Base-by-base conservation (phyloP, 306 rosid genomes). In the Trifolium subterraneum region DNA sequence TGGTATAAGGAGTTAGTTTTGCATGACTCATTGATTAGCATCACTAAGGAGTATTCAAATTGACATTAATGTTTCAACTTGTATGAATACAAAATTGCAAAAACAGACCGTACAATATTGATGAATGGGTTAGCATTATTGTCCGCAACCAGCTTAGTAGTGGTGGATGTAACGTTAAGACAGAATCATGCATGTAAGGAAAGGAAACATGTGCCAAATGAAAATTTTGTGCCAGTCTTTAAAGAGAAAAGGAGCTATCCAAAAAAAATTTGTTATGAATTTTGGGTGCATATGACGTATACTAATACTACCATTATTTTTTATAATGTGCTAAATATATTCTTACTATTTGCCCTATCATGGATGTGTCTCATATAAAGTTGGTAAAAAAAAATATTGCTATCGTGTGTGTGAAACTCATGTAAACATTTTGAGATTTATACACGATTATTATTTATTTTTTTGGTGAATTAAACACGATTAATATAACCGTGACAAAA, bases 41-140 rank as follows among this genome's bases (percentile, higher is more conserved):
- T 56, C 59, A 74, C 55, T 63, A 33, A 20, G 51, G 77, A 78
- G 55, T 70, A 75, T 75, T 81, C 64, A 41, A 25, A 22, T 74
- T 71, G 68, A 65, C 54, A 41, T 10, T 47, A 77, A 29, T 0
- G 50, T 52, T 72, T 44, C 52, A 10, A 60, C 16, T 22, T 22
- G n/a, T n/a, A n/a, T 58, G 8, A 22, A 33, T 16, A 48, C 18
- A 44, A 61, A 60, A 67, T 47, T 54, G 20, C 29, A 20, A 39
- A 72, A 78, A 67, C 45, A 27, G 33, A 59, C 55, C 60, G 35
- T 55, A 42, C 80, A 60, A 36, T 36, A 36, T 36, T 56, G 73
- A 72, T 71, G 64, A 84, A 78, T 77, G 56, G 73, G 23, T 61
- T 79, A 76, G 81, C 84, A 80, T 84, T 84, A 62, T 72, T 76